Evolutionary conservation across 2,329 filamentous ascomycete genomes (phyloP).

Genomic region (Xylariaceae sp.): DNA sequence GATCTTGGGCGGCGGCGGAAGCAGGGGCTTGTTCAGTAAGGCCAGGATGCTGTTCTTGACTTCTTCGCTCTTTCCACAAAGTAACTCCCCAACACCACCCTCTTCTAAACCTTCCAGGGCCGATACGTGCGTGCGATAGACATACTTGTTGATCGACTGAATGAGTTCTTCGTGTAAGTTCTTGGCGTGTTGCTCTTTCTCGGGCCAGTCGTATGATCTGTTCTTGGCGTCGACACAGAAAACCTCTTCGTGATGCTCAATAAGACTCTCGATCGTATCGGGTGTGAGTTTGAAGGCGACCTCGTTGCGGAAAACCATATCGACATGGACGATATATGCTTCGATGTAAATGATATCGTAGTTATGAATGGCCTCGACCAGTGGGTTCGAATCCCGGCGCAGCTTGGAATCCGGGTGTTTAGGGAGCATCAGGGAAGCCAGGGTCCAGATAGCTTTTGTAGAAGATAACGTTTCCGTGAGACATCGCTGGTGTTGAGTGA

Average conservation of each 20-base stretch:
- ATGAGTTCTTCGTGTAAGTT: conserved; percentile 96
- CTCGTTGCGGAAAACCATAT: conserved; percentile 97
- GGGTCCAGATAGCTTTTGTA: conserved; percentile 85
- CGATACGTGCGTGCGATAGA: conserved; percentile 82
- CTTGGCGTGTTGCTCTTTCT: conserved; percentile 94
- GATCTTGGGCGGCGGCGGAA: conserved; percentile 80
- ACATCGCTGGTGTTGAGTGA: conserved; percentile 91
- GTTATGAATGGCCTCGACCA: conserved; percentile 85
- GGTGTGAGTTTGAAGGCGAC: conserved; percentile 96
- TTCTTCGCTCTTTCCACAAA: conserved; percentile 86
- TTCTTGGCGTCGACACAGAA: conserved; percentile 87
- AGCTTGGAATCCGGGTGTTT: conserved; percentile 84
- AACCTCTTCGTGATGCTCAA: conserved; percentile 94
- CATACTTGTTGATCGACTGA: conserved; percentile 94
- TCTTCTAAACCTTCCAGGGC: conserved; percentile 95
- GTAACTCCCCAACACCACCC: conserved; percentile 87
- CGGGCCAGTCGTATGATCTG: conserved; percentile 88
- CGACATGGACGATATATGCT: conserved; percentile 97
- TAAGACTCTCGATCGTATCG: conserved; percentile 86
- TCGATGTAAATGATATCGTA: conserved; percentile 90
- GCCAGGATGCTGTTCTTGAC: conserved; percentile 82
- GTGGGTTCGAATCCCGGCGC: conserved; percentile 71
- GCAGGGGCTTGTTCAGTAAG: conserved; percentile 78
- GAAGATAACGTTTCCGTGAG: conserved; percentile 91
- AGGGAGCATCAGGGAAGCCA: conserved; percentile 87